Conservation (phyloP, 2,329 filamentous ascomycete species). For the Aspergillus phoenicis region DNA sequence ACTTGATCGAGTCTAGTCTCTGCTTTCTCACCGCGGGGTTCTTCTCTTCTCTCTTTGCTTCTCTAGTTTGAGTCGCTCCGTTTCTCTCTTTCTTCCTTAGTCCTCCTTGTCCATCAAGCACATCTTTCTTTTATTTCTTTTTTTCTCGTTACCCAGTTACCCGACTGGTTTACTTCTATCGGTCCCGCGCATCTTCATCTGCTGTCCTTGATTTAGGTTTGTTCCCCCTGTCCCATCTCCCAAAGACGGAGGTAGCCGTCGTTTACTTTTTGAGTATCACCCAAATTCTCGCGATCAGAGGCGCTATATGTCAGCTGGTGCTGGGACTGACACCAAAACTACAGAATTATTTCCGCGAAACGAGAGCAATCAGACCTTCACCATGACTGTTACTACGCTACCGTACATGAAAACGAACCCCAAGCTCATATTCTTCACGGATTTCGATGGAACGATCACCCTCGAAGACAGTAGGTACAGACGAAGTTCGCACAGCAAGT, state of each 20-base stretch:
- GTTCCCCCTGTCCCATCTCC: neutral
- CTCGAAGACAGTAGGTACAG: slow-evolving; percentile 62
- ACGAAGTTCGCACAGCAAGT: neutral
- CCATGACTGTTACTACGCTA: slow-evolving; percentile 37
- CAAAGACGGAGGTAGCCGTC: neutral
- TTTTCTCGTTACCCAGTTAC: neutral
- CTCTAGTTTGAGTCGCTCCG: neutral
- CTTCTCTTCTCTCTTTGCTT: neutral
- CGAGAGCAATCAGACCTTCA: neutral
- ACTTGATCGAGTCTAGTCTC: slow-evolving; percentile 11
- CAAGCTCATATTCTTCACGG: slow-evolving; percentile 96
- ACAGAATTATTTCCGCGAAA: no score
- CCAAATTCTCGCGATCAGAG: neutral
- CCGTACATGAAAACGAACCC: slow-evolving; percentile 61
- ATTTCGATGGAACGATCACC: slow-evolving; percentile 97
- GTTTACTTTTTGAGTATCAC: neutral
- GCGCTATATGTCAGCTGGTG: no score
- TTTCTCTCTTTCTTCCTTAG: neutral
- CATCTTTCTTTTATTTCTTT: neutral
- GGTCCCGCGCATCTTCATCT: neutral
- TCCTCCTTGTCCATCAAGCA: neutral
- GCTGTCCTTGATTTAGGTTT: neutral
- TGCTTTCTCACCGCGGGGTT: slow-evolving; percentile 1
- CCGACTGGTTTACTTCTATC: no score
- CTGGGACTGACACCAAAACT: neutral